phyloP scores from a whole-genome alignment of 1,139 yeast species.

The Candida sojae region DNA sequence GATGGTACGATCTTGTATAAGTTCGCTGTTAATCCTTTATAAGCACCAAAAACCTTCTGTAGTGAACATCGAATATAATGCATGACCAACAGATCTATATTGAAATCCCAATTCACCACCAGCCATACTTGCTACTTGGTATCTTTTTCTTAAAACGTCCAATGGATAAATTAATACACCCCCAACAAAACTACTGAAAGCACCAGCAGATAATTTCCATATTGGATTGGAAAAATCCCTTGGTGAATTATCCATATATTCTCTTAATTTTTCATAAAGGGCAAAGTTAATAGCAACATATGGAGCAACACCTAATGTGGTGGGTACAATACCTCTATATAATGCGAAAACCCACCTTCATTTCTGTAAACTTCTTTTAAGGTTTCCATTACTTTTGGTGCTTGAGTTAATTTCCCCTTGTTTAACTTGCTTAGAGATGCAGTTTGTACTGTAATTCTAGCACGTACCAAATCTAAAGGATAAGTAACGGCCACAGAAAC shows the following conservation, averaged over 20 bases:
- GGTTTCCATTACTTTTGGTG: slow-evolving; percentile 72
- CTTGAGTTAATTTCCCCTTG: slow-evolving; percentile 44
- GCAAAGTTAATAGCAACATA: slow-evolving; percentile 93
- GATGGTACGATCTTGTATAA: slow-evolving; percentile 89
- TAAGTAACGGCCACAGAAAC: slow-evolving; percentile 83
- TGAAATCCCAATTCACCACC: slow-evolving; percentile 80
- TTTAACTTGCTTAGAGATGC: slow-evolving; percentile 63
- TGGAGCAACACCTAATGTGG: slow-evolving; percentile 93
- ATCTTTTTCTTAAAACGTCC: slow-evolving; percentile 83
- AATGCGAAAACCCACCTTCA: slow-evolving; percentile 86
- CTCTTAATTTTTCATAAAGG: slow-evolving; percentile 79
- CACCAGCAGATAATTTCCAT: slow-evolving; percentile 77
- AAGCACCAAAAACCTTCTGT: slow-evolving; percentile 84
- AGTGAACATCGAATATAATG: slow-evolving; percentile 64
- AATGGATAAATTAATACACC: slow-evolving; percentile 89
- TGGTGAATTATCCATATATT: slow-evolving; percentile 43
- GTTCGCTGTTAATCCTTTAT: slow-evolving; percentile 87
- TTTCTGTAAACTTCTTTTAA: slow-evolving; percentile 57
- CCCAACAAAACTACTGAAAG: slow-evolving; percentile 66
- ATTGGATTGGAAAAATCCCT: slow-evolving; percentile 44
- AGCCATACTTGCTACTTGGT: slow-evolving; percentile 85
- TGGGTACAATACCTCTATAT: slow-evolving; percentile 85
- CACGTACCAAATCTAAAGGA: slow-evolving; percentile 88
- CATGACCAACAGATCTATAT: slow-evolving; percentile 72
- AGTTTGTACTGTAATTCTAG: slow-evolving; percentile 86